Percentiles rank a stretch among this genome's conserved stretches.
phyloP scores from a whole-genome alignment of 148 eudicot genomes.

The Camellia japonica region DNA sequence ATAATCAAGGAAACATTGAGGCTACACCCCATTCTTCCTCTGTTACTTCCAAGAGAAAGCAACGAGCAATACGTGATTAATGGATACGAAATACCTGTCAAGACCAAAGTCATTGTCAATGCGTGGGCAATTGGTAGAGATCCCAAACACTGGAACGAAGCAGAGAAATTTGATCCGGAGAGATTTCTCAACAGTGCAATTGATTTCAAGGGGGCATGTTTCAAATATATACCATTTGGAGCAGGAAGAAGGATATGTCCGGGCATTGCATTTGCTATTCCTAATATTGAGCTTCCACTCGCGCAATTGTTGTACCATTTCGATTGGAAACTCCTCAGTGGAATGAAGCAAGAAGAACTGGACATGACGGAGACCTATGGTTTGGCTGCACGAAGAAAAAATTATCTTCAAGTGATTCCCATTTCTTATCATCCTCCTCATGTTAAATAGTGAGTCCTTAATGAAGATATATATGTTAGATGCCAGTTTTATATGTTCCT shows the following conservation, averaged over 20 bases:
- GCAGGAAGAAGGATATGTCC: conserved; percentile 32
- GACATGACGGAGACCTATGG: conserved; percentile 24
- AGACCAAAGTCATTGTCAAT: conserved; percentile 23
- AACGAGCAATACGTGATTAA: conserved; percentile 12
- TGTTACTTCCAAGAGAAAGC: conserved; percentile 26
- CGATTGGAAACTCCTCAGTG: conserved; percentile 22
- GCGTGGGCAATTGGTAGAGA: conserved; percentile 31
- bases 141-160: conserved; percentile 26
- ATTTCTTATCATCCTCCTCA: neutral
- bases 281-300: conserved; percentile 28
- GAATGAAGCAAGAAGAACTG: conserved; percentile 11
- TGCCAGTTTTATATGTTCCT: neutral
- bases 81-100: conserved; percentile 25
- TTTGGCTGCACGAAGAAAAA: conserved; percentile 18
- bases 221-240: conserved; percentile 27
- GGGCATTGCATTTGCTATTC: conserved; percentile 21
- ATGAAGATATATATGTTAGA: neutral
- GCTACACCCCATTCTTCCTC: conserved; percentile 26
- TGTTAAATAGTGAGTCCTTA: neutral
- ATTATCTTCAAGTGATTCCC: conserved; percentile 19
- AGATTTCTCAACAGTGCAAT: conserved; percentile 22
- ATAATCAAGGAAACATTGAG: conserved; percentile 23
- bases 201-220: conserved; percentile 24
- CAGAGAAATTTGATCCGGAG: conserved; percentile 33
- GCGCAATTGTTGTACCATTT: conserved; percentile 29